Evolutionary conservation across 257 asterid genomes (phyloP), one percentile per base, ranked within the genome.

Genomic region (Hygrophila difformis): DNA sequence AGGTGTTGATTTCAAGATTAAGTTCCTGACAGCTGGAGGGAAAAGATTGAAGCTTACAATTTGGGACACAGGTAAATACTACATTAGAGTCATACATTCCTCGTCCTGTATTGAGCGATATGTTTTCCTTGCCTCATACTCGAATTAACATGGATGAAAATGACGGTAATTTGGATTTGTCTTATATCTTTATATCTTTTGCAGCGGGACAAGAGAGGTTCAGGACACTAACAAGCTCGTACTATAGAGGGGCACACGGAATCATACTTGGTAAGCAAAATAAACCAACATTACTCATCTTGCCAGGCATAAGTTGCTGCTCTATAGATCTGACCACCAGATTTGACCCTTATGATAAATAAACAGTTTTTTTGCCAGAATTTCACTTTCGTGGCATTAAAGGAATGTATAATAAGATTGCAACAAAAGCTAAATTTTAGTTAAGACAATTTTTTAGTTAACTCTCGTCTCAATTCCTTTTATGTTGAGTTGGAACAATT

Each of bases 1-100:
- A 85, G 95, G 95, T 43, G 97, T 88, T 51, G 95, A 88, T 77
- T 88, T 88, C 57, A 81, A 89, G 78, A 75, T 84, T 68, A 89
- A 84, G 77, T 61, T 76, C 43, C 77, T 89, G 60, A 77, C 82
- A 10, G 91, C 79, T 47, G 93, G 74, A 55, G 96, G 78, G 47
- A 84, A 82, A 63, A 79, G 43, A 55, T 55, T 89, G 71, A 89
- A 89, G 91, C 94, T 89, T 36, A 82, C 96, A 26, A 89, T 89
- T 39, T 84, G 96, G 94, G 95, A 84, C 67, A 88, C 95, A 1
- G 95, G 95, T 77, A 64, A 60, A n/a, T n/a, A n/a, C n/a, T n/a
- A n/a, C n/a, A n/a, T n/a, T n/a, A n/a, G n/a, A n/a, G n/a, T n/a
- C n/a, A n/a, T n/a, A n/a, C n/a, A n/a, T n/a, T n/a, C n/a, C n/a